Evolutionary conservation across 768 basidiomycete genomes (phyloP), one percentile per base, ranked within the genome.

Genomic region (Cystobasidium tubakii): DNA sequence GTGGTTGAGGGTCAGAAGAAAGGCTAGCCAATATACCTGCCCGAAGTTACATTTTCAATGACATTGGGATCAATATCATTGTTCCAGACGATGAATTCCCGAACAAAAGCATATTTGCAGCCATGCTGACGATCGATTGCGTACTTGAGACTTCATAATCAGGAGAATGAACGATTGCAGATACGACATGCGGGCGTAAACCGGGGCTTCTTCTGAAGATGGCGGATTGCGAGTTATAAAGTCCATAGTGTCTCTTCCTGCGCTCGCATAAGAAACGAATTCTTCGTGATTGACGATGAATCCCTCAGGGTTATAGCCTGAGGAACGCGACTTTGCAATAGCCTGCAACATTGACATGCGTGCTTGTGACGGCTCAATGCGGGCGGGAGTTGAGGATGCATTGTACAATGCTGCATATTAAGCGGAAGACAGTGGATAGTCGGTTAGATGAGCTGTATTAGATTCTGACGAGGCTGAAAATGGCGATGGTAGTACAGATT

Each of bases 21-120:
- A 7, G 34, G 19, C 3, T 13, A 31, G 54, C 6, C 19, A 55
- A 55, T 7, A 55, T 23, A 25, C 19, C 54, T 25, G 54, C 19
- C 29, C 19, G 23, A 31, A 31, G 10, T 62, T 39, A 62, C 57
- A 31, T 62, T 4, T 13, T 39, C 57, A n/a, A 10, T 17, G n/a
- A 62, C 23, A 23, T 19, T 39, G 9, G 27, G 57, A n/a, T 72
- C 66, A 0, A 60, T 70, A 10, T 39, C 31, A 44, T 78, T 75
- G 64, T 78, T 78, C 77, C 77, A 78, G n/a, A 77, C 54, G 62
- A 78, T 75, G 39, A 77, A 65, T 67, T 78, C 77, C 15, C 75
- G 70, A 15, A 78, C 57, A 55, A 75, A 78, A 0, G 77, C 76
- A 50, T 75, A 77, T 60, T 27, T 1, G 73, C 36, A n/a, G 76